phyloP scores from a whole-genome alignment of 495 filamentous ascomycete genomes.

The Penicillium subrubescens region DNA sequence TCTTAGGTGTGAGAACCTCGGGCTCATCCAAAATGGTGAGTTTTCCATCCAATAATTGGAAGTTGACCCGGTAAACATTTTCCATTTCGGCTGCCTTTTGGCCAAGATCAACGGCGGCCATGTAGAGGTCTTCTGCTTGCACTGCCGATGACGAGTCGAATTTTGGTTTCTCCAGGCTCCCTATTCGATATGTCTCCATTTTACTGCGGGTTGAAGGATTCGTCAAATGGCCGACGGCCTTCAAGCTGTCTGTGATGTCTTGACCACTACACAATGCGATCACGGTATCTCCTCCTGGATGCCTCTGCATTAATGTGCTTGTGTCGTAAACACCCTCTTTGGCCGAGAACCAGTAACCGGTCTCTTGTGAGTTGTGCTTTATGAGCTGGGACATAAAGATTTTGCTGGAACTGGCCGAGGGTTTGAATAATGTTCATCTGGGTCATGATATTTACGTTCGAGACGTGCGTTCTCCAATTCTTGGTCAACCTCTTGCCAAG shows the following conservation, averaged over 20 bases:
- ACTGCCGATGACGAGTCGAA: background rate
- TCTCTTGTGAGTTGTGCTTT: background rate
- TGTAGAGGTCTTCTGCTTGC: background rate
- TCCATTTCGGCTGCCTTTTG: background rate
- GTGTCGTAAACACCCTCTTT: background rate
- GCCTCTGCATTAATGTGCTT: background rate
- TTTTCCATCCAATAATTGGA: background rate
- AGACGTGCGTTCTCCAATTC: background rate
- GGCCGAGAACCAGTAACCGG: background rate
- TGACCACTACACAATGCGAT: background rate
- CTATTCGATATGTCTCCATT: background rate
- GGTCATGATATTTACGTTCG: background rate
- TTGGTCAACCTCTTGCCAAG: background rate
- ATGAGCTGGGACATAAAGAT: background rate
- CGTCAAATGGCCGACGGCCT: background rate
- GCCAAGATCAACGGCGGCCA: background rate
- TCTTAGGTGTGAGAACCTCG: background rate
- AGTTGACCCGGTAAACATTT: background rate
- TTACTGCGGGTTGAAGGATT: background rate
- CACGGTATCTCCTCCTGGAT: background rate
- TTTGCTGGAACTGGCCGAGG: background rate
- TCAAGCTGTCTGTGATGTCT: background rate
- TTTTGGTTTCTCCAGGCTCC: background rate
- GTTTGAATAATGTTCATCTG: background rate
- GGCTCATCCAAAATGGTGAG: background rate